phyloP scores from a whole-genome alignment of 768 basidiomycete species.

The Serendipita vermifera region DNA sequence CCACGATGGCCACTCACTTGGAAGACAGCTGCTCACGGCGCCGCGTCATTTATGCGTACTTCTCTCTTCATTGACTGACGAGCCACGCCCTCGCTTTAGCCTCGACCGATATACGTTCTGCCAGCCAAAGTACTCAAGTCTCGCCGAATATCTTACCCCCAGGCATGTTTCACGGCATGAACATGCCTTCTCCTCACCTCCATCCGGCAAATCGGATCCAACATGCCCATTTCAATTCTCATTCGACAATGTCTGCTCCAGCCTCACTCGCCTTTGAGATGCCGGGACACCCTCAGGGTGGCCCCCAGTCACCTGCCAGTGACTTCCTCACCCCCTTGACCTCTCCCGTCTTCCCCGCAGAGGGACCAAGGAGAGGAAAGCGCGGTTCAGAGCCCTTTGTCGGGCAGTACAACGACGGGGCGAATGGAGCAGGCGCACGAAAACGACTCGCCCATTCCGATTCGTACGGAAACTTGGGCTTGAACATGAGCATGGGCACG shows the following conservation, averaged over 20 bases:
- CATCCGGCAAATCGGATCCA: not conserved
- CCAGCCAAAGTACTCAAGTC: conserved; percentile 9
- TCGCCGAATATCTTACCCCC: conserved; percentile 21
- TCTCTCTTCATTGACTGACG: conserved; percentile 20
- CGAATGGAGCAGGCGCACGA: not conserved
- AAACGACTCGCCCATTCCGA: conserved; percentile 5
- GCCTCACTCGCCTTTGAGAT: conserved; percentile 57
- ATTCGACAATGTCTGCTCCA: conserved; percentile 45
- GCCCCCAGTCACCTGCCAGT: conserved; percentile 4
- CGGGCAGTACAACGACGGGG: not conserved
- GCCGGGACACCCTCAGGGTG: conserved; percentile 25
- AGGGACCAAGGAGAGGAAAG: not conserved
- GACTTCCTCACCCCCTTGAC: conserved; percentile 4
- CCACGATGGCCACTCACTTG: conserved; percentile 43
- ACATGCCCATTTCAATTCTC: conserved; percentile 6
- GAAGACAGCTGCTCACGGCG: conserved; percentile 18
- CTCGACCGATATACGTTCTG: conserved; percentile 15
- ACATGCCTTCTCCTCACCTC: conserved; percentile 13
- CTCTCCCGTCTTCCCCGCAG: not conserved
- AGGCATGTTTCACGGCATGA: conserved; percentile 21
- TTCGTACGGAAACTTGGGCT: not conserved
- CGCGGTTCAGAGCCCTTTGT: not conserved
- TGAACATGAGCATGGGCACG: conserved; percentile 13
- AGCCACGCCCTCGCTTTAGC: conserved; percentile 20
- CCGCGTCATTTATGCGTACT: conserved; percentile 13